Evolutionary conservation across 768 basidiomycete species (phyloP), one percentile per base, ranked within the genome.

Genomic region (Lactifluus pinguis): DNA sequence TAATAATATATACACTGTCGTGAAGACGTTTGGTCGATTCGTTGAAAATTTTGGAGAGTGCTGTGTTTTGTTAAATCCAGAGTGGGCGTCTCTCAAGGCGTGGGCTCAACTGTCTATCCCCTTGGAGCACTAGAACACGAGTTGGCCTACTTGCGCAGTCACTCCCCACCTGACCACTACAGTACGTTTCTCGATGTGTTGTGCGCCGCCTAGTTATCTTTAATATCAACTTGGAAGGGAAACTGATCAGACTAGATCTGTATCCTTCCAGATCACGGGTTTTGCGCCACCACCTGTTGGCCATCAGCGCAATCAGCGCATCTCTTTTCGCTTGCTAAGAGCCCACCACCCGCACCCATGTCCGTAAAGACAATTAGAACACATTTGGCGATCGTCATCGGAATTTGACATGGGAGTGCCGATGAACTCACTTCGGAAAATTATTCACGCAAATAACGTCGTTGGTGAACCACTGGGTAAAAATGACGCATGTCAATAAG

Each of bases 401-500:
- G 7, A 17, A 1, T 36, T 11, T 38, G 44, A 6, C 8, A 0
- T 2, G 8, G 25, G 32, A 4, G 32, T 5, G 6, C 6, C 32
- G 6, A 34, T 9, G 9, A 34, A 34, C 32, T 34, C 32, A 19
- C 25, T 25, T 25, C 25, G 25, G 25, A 32, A 50, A 8, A 29
- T 42, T 39, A n/a, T 53, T 53, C 15, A 19, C 36, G 44, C n/a
- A n/a, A n/a, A n/a, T n/a, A n/a, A n/a, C n/a, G n/a, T n/a, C n/a
- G 3, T 34, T 6, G 15, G 53, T n/a, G 49, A 45, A 29, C 1
- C n/a, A 51, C 49, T 42, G 32, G 51, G 42, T 34, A 38, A 41
- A 57, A 45, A 49, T 19, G 45, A 57, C 21, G 55, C 55, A 53
- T 34, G 45, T 49, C 44, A 30, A 62, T 48, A 48, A 25, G 49